Evolutionary conservation across 2,329 filamentous ascomycete species (phyloP).

Genomic region (Beauveria sp.): DNA sequence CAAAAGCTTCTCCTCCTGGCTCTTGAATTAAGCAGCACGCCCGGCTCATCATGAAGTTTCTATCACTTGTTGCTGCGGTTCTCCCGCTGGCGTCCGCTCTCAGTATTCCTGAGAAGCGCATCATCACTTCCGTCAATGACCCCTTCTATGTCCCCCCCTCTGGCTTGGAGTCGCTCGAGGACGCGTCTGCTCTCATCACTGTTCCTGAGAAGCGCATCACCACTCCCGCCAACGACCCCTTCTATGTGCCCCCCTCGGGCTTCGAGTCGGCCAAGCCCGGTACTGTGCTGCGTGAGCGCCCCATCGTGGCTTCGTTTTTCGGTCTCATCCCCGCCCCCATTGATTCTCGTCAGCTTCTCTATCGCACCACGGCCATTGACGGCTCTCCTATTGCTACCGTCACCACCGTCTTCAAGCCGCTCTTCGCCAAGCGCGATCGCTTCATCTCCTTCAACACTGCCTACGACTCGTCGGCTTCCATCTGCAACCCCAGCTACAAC

Average conservation of each 20-base stretch:
- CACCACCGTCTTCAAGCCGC: conserved; percentile 12
- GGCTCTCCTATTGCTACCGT: conserved; percentile 12
- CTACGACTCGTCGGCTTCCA: conserved; percentile 11
- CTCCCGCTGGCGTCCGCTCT: conserved; percentile 2
- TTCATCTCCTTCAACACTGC: conserved; percentile 11
- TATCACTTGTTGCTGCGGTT: neutral
- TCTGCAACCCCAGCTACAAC: conserved; percentile 11
- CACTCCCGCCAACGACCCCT: conserved; percentile 8
- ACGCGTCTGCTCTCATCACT: neutral
- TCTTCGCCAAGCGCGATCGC: conserved; percentile 10
- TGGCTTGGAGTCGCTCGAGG: neutral
- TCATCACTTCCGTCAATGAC: conserved; percentile 3
- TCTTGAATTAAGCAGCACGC: neutral
- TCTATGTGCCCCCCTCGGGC: conserved; percentile 9
- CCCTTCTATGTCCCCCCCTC: conserved; percentile 7
- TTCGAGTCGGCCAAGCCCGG: conserved; percentile 9
- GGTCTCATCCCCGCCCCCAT: conserved; percentile 4
- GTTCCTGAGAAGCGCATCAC: conserved; percentile 3
- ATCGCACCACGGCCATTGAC: conserved; percentile 12
- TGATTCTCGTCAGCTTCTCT: conserved; percentile 9
- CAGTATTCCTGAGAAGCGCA: conserved; percentile 1
- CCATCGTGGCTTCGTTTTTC: conserved; percentile 3
- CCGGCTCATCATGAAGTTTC: conserved; percentile 4
- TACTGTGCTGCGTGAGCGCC: conserved; percentile 6
- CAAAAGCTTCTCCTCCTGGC: neutral